These are phyloP conservation scores for Polysphondylium violaceum DNA, from an alignment of 78 protist species.

Conservation along the genomic window DNA sequence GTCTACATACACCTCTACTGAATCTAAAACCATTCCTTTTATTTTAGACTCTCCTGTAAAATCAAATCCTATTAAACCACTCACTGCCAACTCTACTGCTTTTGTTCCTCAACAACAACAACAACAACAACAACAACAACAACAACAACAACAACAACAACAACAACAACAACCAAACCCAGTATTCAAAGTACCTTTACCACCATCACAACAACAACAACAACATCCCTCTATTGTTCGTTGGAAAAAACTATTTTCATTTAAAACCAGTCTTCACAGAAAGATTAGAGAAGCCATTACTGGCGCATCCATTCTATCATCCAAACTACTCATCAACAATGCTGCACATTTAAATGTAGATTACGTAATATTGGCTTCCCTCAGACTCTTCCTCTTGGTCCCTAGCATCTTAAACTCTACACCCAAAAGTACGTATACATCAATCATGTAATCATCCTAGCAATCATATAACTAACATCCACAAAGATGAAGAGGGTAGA, in stretches of 20 bases:
- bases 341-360: not conserved
- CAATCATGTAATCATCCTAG: not conserved
- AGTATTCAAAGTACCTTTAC: not conserved
- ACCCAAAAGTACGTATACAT: constrained; percentile 8
- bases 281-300: constrained; percentile 31
- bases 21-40: not conserved
- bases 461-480: not conserved
- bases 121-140: not conserved
- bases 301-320: constrained; percentile 16
- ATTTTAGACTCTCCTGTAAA: not conserved
- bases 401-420: not conserved
- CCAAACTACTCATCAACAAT: not conserved
- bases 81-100: constrained; percentile 13
- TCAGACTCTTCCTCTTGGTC: constrained; percentile 30
- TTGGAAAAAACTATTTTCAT: constrained; percentile 36
- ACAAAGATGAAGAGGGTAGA: constrained; percentile 11
- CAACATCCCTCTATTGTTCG: not conserved
- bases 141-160: not conserved
- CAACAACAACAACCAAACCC: not conserved
- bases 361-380: not conserved
- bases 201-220: not conserved
- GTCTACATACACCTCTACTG: not conserved
- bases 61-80: not conserved
- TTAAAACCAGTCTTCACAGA: not conserved
- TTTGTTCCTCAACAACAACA: constrained; percentile 5